Base-by-base conservation (phyloP, 805 yeast species). In the Scheffersomyces stipitis region DNA sequence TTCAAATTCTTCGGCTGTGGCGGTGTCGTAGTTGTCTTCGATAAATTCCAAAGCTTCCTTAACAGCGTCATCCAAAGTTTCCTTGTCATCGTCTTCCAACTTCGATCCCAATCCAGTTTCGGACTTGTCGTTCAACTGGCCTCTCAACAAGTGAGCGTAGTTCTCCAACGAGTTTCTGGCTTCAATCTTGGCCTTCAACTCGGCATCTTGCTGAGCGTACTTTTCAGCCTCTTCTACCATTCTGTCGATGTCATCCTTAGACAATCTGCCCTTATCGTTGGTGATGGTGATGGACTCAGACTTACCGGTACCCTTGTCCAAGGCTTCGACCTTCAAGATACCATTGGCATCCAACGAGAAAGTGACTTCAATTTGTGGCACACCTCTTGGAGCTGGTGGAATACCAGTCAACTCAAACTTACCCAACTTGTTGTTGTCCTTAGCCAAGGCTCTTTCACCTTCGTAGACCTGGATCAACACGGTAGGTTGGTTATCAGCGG, bases 271-370 rank as follows among this genome's bases (percentile, higher is more conserved):
- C 67, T 90, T 93, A 64, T 96, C 96, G 85, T 93, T 91, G 58
- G 97, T 88, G 80, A 93, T 93, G 69, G 97, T 91, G 67, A 93
- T 91, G 83, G 91, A 87, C 67, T 96, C 93, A 55, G 96, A 78
- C 74, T 91, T 89, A 76, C 99, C 99, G 53, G 98, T 91, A 48
- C 96, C 90, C 78, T 91, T 91, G 80, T 91, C 99, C 64, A 85
- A 83, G 50, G 99, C 99, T 58, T 96, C 90, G 62, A 91, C 99
- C 86, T 91, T 93, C 72, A 91, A 82, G 80, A 91, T 93, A 81
- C 99, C 99, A 75, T 91, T 93, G 66, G 98, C 98, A 74, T 93
- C 99, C 65, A 93, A 91, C 75, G 91, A 96, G 74, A 91, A 93
- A 70, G 91, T 93, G 59, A 96, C 97, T 81, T 91, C 98, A 66